These are phyloP conservation scores for Marchantia paleacea DNA, from an alignment of 225 moss, liverwort and hornwort genomes.

Conservation along the genomic window DNA sequence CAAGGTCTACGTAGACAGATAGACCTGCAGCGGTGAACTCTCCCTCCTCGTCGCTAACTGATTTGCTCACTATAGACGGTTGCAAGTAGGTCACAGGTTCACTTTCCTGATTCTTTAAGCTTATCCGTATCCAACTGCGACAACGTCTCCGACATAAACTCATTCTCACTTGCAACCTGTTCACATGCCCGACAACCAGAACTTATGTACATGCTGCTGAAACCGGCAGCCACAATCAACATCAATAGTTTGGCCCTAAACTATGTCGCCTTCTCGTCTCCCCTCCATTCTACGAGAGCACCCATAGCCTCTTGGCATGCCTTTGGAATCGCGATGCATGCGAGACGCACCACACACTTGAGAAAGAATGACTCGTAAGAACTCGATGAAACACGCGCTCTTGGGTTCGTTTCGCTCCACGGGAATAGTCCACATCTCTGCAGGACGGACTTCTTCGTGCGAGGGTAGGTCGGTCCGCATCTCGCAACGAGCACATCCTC, in stretches of 20 bases:
- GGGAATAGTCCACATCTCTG: neutral
- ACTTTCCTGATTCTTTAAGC: neutral
- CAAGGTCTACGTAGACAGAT: neutral
- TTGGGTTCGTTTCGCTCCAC: neutral
- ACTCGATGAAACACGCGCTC: neutral
- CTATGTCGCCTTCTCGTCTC: no score
- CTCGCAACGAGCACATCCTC: neutral
- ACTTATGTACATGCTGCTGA: no score
- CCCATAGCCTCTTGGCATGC: no score
- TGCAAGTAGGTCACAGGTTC: neutral
- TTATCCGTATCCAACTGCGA: neutral
- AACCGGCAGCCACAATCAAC: no score
- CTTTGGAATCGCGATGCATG: neutral
- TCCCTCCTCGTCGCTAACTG: neutral
- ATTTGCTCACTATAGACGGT: neutral
- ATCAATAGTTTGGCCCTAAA: no score
- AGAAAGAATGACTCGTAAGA: neutral
- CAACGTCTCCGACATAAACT: neutral
- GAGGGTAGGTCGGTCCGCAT: conserved; percentile 4
- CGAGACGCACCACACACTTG: neutral
- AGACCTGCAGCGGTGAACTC: neutral
- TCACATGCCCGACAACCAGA: neutral
- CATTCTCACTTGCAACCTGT: neutral
- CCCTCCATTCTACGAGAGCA: no score
- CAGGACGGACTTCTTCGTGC: neutral